A percentile compares a stretch with the other conserved stretches of the same genome.
Conservation (phyloP, 2,329 filamentous ascomycete genomes). For the Ophiostoma pallidulum region DNA sequence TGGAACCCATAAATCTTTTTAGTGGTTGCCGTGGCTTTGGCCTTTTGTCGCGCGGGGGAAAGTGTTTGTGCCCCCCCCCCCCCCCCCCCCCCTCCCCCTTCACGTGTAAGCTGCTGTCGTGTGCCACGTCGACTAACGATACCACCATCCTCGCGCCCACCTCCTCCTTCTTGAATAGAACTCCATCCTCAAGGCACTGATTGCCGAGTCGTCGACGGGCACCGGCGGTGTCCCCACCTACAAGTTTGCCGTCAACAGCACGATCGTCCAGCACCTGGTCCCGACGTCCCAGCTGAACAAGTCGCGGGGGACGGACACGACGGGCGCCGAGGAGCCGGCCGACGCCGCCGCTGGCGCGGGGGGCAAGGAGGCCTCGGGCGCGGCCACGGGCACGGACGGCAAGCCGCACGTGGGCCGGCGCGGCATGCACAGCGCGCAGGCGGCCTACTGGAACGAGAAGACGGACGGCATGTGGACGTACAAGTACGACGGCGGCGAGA, state of each 20-base stretch:
- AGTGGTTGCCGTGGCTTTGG: too few relatives aligned
- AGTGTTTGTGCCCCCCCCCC: too few relatives aligned
- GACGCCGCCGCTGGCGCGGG: conserved; percentile 42
- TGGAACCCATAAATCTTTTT: background rate
- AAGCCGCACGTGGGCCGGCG: conserved; percentile 71
- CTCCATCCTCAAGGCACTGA: conserved; percentile 65
- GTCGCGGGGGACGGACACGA: conserved; percentile 41
- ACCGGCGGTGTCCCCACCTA: conserved; percentile 46
- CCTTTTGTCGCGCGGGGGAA: too few relatives aligned
- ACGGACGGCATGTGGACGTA: conserved; percentile 85
- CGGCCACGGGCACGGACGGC: conserved; percentile 48
- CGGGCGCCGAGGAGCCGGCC: conserved; percentile 37
- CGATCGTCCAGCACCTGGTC: conserved; percentile 88
- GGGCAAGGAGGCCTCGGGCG: conserved; percentile 31
- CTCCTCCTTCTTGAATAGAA: conserved; percentile 41
- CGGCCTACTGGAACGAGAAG: conserved; percentile 85
- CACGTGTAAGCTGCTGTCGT: background rate
- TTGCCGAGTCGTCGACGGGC: conserved; percentile 59
- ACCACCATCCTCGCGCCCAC: background rate
- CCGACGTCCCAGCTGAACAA: conserved; percentile 57
- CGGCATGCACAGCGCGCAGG: conserved; percentile 81
- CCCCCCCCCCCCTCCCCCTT: too few relatives aligned
- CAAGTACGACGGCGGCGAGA: conserved; percentile 66
- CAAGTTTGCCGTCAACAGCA: conserved; percentile 97
- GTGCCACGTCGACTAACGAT: background rate